Base-by-base conservation (phyloP, 192 early-diverging fungal genomes). In the Backusella australiensis region DNA sequence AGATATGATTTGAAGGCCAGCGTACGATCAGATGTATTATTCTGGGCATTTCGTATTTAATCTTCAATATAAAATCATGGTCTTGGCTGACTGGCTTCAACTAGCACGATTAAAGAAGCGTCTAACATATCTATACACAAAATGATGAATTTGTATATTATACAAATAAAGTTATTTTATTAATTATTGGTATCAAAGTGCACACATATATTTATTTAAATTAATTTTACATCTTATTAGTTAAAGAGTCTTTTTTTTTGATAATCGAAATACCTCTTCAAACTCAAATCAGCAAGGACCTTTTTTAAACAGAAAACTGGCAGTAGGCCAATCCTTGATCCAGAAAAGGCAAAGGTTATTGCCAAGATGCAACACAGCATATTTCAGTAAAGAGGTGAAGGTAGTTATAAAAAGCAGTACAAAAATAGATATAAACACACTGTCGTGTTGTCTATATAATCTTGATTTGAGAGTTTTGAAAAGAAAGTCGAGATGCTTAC, bases 241-340 rank as follows among this genome's bases (percentile, higher is more conserved):
- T 63, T 63, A 26, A 63, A 14, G 9, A 29, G 26, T 4, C 56
- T 63, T 63, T 29, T 63, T 29, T 56, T 56, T 44, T 49, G 15
- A 63, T 29, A 29, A 63, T 63, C 56, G 23, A 63, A 63, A 63
- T 63, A 63, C 56, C 53, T 63, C 56, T 63, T 63, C 56, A 63
- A 63, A 63, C 56, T 63, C 56, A 63, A 29, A 63, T 63, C 23
- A 29, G 26, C 23, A 63, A 59, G 26, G 11, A 0, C 8, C 9
- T 12, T 29, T 59, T 29, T 26, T 63, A 29, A 63, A 29, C 23
- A 26, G 3, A 12, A 2, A 63, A 14, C 26, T 29, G 23, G 26
- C 23, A 63, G 6, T 29, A 19, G 53, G 2, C 2, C 53, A 56
- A 8, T 23, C 9, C 21, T 29, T 63, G 56, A 63, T 63, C 56